Evolutionary conservation across 768 basidiomycete genomes (phyloP).

Genomic region (Pleurotus citrinopileatus): DNA sequence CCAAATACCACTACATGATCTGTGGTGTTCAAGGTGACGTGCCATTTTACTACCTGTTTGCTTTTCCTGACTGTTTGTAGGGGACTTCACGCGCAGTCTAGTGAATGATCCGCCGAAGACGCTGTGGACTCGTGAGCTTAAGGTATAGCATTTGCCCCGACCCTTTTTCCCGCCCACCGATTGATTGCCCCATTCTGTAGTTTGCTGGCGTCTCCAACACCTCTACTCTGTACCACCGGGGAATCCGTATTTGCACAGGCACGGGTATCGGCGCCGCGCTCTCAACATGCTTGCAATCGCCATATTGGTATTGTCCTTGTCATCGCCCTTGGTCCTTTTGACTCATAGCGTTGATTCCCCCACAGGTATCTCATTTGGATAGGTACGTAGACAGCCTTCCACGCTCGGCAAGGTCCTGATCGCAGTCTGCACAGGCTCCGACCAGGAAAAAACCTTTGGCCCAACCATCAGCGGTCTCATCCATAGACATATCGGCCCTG

Average conservation of each 20-base stretch:
- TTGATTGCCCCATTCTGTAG: conserved; percentile 29
- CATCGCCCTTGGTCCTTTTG: neutral
- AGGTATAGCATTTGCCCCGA: conserved; percentile 39
- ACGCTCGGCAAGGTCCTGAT: conserved; percentile 14
- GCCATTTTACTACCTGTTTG: neutral
- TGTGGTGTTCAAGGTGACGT: conserved; percentile 66
- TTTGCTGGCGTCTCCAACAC: conserved; percentile 81
- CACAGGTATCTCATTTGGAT: conserved; percentile 80
- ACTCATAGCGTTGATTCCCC: conserved; percentile 13
- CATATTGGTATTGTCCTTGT: conserved; percentile 53
- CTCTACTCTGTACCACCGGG: conserved; percentile 74
- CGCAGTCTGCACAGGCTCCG: conserved; percentile 46
- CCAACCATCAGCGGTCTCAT: conserved; percentile 72
- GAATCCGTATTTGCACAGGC: conserved; percentile 80
- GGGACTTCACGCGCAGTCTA: conserved; percentile 74
- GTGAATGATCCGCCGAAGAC: conserved; percentile 67
- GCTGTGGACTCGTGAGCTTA: conserved; percentile 78
- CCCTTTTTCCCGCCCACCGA: neutral
- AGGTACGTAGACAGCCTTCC: conserved; percentile 32
- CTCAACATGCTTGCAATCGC: conserved; percentile 75
- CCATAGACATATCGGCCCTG: conserved; percentile 66
- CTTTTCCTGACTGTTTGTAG: conserved; percentile 22
- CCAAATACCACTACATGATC: conserved; percentile 79
- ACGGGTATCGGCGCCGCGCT: conserved; percentile 80
- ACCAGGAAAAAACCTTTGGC: conserved; percentile 78